These are phyloP conservation scores for Diaporthe sp. DNA, from an alignment of 2,329 filamentous ascomycete species.

Conservation along the genomic window DNA sequence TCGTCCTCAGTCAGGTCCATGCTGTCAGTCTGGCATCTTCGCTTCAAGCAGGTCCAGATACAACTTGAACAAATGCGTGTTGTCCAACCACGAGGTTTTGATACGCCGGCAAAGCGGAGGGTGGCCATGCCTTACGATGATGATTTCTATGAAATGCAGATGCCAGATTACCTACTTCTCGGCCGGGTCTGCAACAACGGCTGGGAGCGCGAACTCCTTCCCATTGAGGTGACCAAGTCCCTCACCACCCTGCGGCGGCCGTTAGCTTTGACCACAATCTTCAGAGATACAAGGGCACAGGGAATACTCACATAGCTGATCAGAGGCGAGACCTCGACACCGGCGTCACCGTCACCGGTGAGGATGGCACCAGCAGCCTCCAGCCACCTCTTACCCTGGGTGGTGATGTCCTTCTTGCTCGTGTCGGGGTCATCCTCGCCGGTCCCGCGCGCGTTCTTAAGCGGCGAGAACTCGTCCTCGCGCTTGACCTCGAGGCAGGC, in stretches of 20 bases:
- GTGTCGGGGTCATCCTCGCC: conserved; percentile 96
- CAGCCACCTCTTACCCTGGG: conserved; percentile 88
- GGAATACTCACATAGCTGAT: conserved; percentile 88
- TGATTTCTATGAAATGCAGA: neutral
- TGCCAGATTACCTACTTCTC: conserved; percentile 22
- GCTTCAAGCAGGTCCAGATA: neutral
- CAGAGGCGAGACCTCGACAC: conserved; percentile 91
- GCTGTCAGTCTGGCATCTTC: neutral
- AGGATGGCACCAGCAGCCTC: conserved; percentile 82
- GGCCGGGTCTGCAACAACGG: conserved; percentile 56
- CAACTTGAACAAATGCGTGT: neutral
- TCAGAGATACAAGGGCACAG: neutral
- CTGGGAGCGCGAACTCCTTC: conserved; percentile 62
- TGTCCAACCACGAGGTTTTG: neutral
- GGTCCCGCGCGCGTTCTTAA: conserved; percentile 90
- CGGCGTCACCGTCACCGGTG: conserved; percentile 71
- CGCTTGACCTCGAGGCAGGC: conserved; percentile 95
- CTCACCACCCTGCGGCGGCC: conserved; percentile 64
- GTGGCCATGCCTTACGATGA: neutral
- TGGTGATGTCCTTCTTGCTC: conserved; percentile 89
- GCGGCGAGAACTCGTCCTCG: conserved; percentile 96
- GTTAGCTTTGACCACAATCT: conserved; percentile 34
- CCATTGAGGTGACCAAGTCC: conserved; percentile 67
- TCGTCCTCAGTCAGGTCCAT: neutral
- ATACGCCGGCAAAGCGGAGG: neutral